Evolutionary conservation across 202 grass and related monocot species (phyloP), one percentile per base, ranked within the genome.

Genomic region (Sporobolus alterniflorus): DNA sequence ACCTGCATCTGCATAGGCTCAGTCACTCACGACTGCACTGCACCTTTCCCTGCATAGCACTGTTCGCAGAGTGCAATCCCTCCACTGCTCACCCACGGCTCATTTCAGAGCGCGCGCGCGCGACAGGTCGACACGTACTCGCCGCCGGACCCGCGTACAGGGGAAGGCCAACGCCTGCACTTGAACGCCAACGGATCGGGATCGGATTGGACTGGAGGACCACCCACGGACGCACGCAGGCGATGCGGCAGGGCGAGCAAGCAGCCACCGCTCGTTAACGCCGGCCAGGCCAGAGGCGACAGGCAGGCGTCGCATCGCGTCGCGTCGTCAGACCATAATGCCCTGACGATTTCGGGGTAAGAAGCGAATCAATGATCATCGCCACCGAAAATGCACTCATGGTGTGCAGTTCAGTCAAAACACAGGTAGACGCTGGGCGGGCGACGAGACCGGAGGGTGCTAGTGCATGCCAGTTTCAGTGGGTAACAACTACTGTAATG

Each of bases 401-500:
- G 11, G 15, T 5, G 51, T 71, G 63, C 88, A 78, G 73, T 86
- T 83, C 73, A 48, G 88, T 86, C 88, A 83, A 90, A 78, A 79
- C 78, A 90, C 73, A 32, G 39, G n/a, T n/a, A n/a, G n/a, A n/a
- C 18, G 47, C 48, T 22, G 7, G 67, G 66, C 34, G 7, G 67
- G 66, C 34, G 4, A 29, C 21, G 64, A 40, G 33, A 5, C 34
- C 32, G 10, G 31, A 24, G 20, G 10, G 18, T 2, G 13, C 26
- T 25, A 12, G 25, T 31, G 49, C 18, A 21, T 20, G 16, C 31
- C 62, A 9, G 29, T 36, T 30, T 39, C 11, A 33, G 57, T 86
- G 65, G 78, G 49, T 24, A 82, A 77, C 82, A 59, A 65, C 62
- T 41, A 73, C 34, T 21, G n/a, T 24, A 57, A 57, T 26, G 9